Percentiles rank a stretch among this genome's conserved stretches.
Conservation (phyloP, 768 basidiomycete species). For the Lepiota venenata region DNA sequence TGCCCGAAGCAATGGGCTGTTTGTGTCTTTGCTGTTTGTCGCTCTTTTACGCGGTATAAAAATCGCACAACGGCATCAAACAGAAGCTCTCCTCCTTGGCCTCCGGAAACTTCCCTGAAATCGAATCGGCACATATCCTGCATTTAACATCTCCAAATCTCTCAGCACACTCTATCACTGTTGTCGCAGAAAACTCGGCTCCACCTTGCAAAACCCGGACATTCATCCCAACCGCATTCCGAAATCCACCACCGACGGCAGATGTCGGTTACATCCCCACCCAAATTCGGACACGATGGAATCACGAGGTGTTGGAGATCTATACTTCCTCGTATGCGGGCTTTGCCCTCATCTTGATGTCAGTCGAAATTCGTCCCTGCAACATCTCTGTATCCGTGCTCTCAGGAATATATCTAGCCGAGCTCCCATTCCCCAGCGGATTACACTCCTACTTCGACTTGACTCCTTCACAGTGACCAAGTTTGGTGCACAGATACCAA, state of each 20-base stretch:
- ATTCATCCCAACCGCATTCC: conserved; percentile 2
- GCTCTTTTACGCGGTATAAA: too few species aligned
- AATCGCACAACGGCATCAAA: too few species aligned
- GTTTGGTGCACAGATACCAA: background rate
- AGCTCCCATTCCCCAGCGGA: conserved; percentile 10
- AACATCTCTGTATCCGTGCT: conserved; percentile 17
- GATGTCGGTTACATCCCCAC: too few species aligned
- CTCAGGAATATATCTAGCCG: conserved; percentile 17
- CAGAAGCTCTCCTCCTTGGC: too few species aligned
- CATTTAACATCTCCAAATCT: conserved; percentile 31
- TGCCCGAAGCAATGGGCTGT: too few species aligned
- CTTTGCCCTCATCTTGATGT: conserved; percentile 13
- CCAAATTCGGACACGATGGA: too few species aligned
- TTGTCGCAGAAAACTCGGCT: background rate
- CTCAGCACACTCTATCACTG: conserved; percentile 17
- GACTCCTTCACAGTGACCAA: conserved; percentile 3
- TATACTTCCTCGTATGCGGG: too few species aligned
- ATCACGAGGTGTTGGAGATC: too few species aligned
- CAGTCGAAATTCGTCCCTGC: conserved; percentile 9
- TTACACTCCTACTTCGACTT: background rate
- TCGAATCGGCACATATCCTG: too few species aligned
- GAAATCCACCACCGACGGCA: too few species aligned
- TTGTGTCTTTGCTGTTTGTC: too few species aligned
- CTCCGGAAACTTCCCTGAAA: too few species aligned
- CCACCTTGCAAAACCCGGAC: conserved; percentile 20